phyloP scores from a whole-genome alignment of 1,284 basidiomycete species.

The Ganoderma multipileum region DNA sequence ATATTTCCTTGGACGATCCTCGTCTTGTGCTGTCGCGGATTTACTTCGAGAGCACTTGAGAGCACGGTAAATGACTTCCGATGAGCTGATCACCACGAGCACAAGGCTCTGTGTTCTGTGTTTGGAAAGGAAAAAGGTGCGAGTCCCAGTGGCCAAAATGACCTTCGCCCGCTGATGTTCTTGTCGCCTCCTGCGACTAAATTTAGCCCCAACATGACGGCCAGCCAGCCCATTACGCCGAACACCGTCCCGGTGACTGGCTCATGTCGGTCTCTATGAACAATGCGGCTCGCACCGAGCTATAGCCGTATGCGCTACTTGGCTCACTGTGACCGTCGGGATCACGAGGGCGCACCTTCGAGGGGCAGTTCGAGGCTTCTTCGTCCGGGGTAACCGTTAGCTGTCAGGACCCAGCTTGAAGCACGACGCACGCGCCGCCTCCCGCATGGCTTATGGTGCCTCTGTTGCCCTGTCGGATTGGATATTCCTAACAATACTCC shows the following conservation, averaged over 20 bases:
- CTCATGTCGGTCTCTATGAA: slow-evolving; percentile 7
- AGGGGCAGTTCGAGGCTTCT: background rate
- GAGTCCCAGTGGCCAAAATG: background rate
- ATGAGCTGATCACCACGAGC: background rate
- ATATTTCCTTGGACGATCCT: background rate
- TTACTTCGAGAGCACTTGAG: background rate
- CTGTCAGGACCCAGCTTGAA: slow-evolving; percentile 5
- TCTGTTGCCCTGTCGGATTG: background rate
- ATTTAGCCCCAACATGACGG: slow-evolving; percentile 11
- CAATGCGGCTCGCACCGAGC: slow-evolving; percentile 17
- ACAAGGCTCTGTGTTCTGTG: background rate
- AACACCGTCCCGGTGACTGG: slow-evolving; percentile 20
- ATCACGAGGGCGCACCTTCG: slow-evolving; percentile 2
- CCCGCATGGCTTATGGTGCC: background rate
- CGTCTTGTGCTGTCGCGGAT: background rate
- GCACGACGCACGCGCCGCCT: background rate
- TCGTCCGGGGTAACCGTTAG: slow-evolving; percentile 8
- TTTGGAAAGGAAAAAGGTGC: slow-evolving; percentile 18
- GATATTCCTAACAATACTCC: slow-evolving; percentile 8
- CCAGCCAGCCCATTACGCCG: slow-evolving; percentile 26
- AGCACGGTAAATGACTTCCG: background rate
- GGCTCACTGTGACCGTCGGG: background rate
- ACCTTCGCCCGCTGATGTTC: background rate
- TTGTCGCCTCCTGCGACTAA: slow-evolving; percentile 12
- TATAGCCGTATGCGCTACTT: slow-evolving; percentile 17